Base-by-base conservation (phyloP, 2,329 filamentous ascomycete genomes). In the Huntiella omanensis region DNA sequence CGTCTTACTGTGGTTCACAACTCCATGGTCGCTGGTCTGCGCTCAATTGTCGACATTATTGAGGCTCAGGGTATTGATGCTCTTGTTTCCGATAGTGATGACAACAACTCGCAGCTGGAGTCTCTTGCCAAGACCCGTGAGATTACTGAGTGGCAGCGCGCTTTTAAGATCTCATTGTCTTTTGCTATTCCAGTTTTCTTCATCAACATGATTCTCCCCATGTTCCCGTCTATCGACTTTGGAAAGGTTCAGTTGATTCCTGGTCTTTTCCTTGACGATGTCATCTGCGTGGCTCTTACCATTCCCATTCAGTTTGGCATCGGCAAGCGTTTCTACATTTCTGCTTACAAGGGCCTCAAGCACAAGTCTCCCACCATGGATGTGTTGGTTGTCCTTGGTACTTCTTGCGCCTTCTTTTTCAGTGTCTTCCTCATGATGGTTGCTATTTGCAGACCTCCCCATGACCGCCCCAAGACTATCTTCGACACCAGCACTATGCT, bases 401-500 rank as follows among this genome's bases (percentile, higher is more conserved):
- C 91, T 5, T 93, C 87, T 0, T 81, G 86, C 16, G 91, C 91
- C 15, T 98, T 96, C 66, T 91, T 94, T 62, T 98, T 95, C 64
- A 96, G 88, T 59, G 65, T 86, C 54, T 75, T 83, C 41, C 75
- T 85, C 12, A 95, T 98, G 85, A 46, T 80, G 4, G 77, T 96
- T 12, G 92, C 86, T 0, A 59, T 96, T 15, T 53, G 83, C 11
- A 68, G 74, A n/a, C 66, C 75, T 16, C 83, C 85, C 5, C 85
- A 96, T 58, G 73, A 70, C 2, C 75, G 83, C 41, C 91, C 91
- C 1, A 79, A 76, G 52, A 95, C 86, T 2, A 82, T 95, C 12
- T 98, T 98, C 56, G 91, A 98, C 58, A 98, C 91, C 1, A 95
- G 87, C 62, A 94, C 86, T 16, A 98, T 96, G 91, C 70, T 98